These are phyloP conservation scores for Phellopilus nigrolimitatus DNA, from an alignment of 1,284 basidiomycete species.

Conservation along the genomic window DNA sequence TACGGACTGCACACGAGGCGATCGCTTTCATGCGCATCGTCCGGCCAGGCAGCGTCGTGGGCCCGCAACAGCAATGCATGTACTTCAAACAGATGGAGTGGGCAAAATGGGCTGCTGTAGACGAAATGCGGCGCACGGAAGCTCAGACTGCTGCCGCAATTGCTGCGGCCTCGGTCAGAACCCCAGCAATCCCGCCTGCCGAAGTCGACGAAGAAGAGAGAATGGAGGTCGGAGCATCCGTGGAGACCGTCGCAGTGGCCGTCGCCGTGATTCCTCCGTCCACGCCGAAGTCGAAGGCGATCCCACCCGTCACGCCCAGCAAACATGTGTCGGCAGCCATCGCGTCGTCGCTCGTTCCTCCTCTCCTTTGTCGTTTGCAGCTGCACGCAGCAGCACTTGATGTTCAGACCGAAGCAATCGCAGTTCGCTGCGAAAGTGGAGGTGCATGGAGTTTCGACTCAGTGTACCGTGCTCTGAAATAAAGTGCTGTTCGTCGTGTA, in stretches of 20 bases:
- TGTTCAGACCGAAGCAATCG: too few relatives aligned
- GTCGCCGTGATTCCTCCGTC: conserved; percentile 99
- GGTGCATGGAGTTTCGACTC: too few relatives aligned
- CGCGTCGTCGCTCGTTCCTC: conserved; percentile 59
- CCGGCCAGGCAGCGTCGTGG: conserved; percentile 93
- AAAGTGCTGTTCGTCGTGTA: too few relatives aligned
- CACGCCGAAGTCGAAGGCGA: conserved; percentile 99
- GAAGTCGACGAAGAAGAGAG: conserved; percentile 53
- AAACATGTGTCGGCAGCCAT: conserved; percentile 64
- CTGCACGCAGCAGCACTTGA: too few relatives aligned
- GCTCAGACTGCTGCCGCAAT: conserved; percentile 40
- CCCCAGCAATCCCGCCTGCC: conserved; percentile 78
- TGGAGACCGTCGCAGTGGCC: conserved; percentile 77
- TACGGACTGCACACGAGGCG: conserved; percentile 96
- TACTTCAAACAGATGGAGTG: conserved; percentile 94
- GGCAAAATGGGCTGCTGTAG: conserved; percentile 87
- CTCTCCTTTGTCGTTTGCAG: too few relatives aligned
- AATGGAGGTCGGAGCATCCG: conserved; percentile 41
- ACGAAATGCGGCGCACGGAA: conserved; percentile 53
- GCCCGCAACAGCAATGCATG: conserved; percentile 93
- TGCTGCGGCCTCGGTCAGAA: conserved; percentile 47
- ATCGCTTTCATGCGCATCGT: conserved; percentile 99
- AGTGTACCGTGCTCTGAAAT: too few relatives aligned
- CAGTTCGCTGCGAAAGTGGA: too few relatives aligned
- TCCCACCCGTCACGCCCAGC: conserved; percentile 74